These are phyloP conservation scores for Peronosclerospora sorghi DNA, from an alignment of 352 stramenopile species.

Conservation along the genomic window DNA sequence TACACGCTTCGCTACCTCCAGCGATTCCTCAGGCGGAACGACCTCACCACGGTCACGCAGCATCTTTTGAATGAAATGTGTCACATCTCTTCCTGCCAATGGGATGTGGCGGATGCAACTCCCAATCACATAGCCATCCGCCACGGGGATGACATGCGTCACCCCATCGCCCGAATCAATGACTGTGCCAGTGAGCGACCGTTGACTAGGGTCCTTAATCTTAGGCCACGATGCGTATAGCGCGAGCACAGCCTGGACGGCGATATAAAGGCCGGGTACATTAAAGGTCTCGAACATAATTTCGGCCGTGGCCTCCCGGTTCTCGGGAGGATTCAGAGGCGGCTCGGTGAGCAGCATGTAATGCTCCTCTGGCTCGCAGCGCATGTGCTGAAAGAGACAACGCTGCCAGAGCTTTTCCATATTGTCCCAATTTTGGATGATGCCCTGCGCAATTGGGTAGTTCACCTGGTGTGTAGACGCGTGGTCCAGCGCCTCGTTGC, in stretches of 20 bases:
- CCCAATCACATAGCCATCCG: constrained; percentile 93
- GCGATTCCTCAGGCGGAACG: constrained; percentile 86
- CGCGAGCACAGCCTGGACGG: constrained; percentile 91
- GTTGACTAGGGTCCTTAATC: constrained; percentile 76
- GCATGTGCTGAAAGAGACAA: constrained; percentile 89
- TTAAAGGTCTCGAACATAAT: constrained; percentile 98
- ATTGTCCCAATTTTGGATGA: constrained; percentile 92
- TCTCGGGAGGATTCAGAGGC: constrained; percentile 90
- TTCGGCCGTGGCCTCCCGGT: constrained; percentile 90
- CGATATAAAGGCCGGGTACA: constrained; percentile 90
- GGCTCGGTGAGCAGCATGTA: constrained; percentile 88
- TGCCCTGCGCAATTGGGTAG: constrained; percentile 82
- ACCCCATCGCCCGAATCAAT: constrained; percentile 92
- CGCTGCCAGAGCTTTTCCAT: constrained; percentile 93
- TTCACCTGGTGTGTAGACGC: constrained; percentile 88
- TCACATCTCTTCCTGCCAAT: constrained; percentile 90
- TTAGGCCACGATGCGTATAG: constrained; percentile 91
- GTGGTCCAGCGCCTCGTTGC: constrained; percentile 86
- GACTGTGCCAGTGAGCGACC: constrained; percentile 88
- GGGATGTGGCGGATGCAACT: constrained; percentile 93
- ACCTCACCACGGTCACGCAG: constrained; percentile 86
- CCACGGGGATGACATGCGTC: constrained; percentile 91
- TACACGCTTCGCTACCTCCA: constrained; percentile 85
- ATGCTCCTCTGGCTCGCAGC: constrained; percentile 90
- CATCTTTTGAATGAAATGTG: constrained; percentile 90